Base-by-base conservation (phyloP, 331 rosid genomes). In the Cydonia oblonga region DNA sequence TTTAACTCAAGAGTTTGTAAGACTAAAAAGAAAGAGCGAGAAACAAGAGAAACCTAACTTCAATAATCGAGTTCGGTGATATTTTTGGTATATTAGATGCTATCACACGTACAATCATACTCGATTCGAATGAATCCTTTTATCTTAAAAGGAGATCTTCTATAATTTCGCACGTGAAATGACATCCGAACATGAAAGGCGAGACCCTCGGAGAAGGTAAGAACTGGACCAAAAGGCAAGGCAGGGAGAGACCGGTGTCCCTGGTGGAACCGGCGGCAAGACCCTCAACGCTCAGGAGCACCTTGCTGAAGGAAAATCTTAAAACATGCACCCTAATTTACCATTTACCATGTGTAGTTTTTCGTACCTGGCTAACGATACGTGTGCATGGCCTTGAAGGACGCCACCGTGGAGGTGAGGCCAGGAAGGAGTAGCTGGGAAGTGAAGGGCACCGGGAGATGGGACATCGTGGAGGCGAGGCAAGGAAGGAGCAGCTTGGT, bases 181-280 rank as follows among this genome's bases (percentile, higher is more conserved):
- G 89, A 75, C 82, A 33, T 77, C 88, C 24, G 59, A 79, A 7
- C 81, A 81, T 65, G 56, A 75, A 7, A 9, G 61, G 7, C 70
- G 74, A 12, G 56, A 56, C 42, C 54, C 66, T 2, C 3, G 18
- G n/a, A 58, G 2, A 12, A 58, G 66, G 14, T 5, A 66, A 15
- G 87, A 85, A 7, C 90, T 92, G 7, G 91, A 86, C 22, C 81
- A 80, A 0, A 88, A 54, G 78, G 96, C 95, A 1, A 82, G 53
- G 73, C 87, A 87, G 1, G 91, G 96, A 13, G 91, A 88, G 70
- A 88, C 90, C 3, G 95, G 90, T 6, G 84, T 90, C 38, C 92
- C 89, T 3, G 87, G 96, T 29, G 97, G 97, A 49, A 84, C 92
- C 4, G 91, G 92, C 57, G 95, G 96, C 60, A 85, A 90, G 77